phyloP scores from a whole-genome alignment of 2,329 filamentous ascomycete genomes.

The Microsporum canis region DNA sequence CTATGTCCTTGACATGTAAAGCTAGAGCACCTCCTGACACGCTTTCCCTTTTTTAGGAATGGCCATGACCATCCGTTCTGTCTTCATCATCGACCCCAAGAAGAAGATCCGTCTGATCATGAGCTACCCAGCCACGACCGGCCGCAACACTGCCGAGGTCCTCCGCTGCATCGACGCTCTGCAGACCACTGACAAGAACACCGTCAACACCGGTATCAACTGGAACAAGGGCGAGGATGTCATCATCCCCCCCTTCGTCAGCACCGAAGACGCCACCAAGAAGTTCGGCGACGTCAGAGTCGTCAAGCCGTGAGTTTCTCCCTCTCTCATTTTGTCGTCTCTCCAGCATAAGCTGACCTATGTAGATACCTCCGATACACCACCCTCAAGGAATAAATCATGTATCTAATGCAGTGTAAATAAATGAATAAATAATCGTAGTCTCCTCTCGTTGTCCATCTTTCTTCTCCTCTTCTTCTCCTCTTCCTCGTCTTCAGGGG shows the following conservation, averaged over 20 bases:
- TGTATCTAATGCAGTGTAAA: background rate
- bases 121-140: constrained; percentile 83
- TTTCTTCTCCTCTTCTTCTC: background rate
- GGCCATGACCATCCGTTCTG: constrained; percentile 86
- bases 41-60: constrained; percentile 33
- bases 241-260: constrained; percentile 74
- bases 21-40: background rate
- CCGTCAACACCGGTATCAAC: constrained; percentile 79
- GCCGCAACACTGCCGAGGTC: constrained; percentile 70
- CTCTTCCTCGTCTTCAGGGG: background rate
- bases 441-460: background rate
- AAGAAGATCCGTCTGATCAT: constrained; percentile 91
- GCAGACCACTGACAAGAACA: constrained; percentile 77
- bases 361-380: constrained; percentile 30
- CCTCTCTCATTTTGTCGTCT: background rate
- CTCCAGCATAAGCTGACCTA: background rate
- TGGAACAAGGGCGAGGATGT: constrained; percentile 84
- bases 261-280: constrained; percentile 73
- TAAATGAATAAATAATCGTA: background rate
- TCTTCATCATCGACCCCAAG: constrained; percentile 87
- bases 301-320: constrained; percentile 43
- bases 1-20: background rate
- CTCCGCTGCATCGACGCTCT: constrained; percentile 68
- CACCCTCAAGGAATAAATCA: constrained; percentile 23
- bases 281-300: constrained; percentile 66